Percentiles rank a stretch among this genome's conserved stretches.
phyloP scores from a whole-genome alignment of 2,329 filamentous ascomycete species.

The Fonsecaea monophora region DNA sequence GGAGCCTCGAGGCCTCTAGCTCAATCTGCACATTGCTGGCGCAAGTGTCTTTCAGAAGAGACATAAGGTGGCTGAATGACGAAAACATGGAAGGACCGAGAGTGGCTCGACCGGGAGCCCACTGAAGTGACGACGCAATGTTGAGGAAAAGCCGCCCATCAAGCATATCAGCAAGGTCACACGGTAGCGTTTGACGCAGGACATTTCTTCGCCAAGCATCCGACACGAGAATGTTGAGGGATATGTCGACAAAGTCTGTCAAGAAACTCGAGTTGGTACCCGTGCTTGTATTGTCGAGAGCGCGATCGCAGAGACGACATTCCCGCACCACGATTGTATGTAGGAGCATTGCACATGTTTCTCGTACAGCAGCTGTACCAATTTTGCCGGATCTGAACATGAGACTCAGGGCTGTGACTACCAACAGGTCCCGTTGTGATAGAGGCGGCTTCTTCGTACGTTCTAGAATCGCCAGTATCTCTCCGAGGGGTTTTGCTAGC shows the following conservation, averaged over 20 bases:
- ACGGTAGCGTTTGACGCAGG: not conserved
- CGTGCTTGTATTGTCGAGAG: not conserved
- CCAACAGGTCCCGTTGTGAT: not conserved
- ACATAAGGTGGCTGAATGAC: not conserved
- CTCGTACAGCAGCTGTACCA: not conserved
- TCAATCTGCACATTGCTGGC: not conserved
- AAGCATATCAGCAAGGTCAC: not conserved
- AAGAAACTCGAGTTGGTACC: not conserved
- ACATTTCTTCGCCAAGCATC: not conserved
- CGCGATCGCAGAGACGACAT: not conserved
- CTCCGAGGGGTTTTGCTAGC: not conserved
- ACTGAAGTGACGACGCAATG: not conserved
- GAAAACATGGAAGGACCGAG: not conserved
- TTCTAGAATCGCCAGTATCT: not conserved
- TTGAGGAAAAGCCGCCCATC: not conserved
- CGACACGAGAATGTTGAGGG: not conserved
- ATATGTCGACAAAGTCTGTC: not conserved
- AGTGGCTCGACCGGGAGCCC: not conserved
- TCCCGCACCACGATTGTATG: not conserved
- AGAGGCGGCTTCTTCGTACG: not conserved
- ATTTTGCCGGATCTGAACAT: slow-evolving; percentile 1
- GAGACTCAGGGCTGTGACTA: not conserved
- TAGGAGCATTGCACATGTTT: slow-evolving; percentile 1
- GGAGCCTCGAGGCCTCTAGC: not conserved
- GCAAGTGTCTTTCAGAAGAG: not conserved